Conservation (phyloP, 208 protist species). For the Trypanosoma melophagium region DNA sequence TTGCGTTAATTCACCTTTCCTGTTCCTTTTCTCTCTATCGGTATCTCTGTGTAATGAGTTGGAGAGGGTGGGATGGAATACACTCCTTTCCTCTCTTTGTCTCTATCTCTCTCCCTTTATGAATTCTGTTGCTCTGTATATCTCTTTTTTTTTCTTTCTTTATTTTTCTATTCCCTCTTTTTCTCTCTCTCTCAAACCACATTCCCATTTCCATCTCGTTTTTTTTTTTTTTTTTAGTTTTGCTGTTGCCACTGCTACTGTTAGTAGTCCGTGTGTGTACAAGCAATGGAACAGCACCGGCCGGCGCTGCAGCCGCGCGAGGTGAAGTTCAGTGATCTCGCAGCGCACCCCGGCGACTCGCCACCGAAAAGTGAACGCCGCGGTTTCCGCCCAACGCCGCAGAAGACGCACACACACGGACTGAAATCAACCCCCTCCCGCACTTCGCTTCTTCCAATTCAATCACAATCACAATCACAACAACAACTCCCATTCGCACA, state of each 20-base stretch:
- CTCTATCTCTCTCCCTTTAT: too few species aligned
- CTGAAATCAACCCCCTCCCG: background rate
- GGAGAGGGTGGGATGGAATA: too few species aligned
- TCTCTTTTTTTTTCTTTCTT: background rate
- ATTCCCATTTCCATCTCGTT: background rate
- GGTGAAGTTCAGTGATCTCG: constrained; percentile 47
- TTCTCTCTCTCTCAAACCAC: background rate
- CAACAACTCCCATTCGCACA: too few species aligned
- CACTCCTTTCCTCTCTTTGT: too few species aligned
- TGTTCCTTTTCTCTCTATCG: constrained; percentile 1
- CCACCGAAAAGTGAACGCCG: constrained; percentile 22
- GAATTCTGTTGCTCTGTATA: background rate
- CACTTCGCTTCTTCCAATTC: too few species aligned
- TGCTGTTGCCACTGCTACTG: background rate
- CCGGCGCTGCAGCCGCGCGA: constrained; percentile 54
- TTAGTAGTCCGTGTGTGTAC: background rate
- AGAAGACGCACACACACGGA: constrained; percentile 8
- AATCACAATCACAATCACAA: too few species aligned
- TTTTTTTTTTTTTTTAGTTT: background rate
- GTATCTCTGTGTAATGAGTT: too few species aligned
- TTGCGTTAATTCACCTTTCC: background rate
- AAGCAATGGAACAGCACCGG: background rate
- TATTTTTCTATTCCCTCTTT: background rate
- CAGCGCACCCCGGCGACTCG: background rate
- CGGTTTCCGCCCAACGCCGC: constrained; percentile 24